Percentiles rank a stretch among this genome's conserved stretches.
Evolutionary conservation across 2,329 filamentous ascomycete species (phyloP).

Genomic region (Arthrobotrys musiformis): DNA sequence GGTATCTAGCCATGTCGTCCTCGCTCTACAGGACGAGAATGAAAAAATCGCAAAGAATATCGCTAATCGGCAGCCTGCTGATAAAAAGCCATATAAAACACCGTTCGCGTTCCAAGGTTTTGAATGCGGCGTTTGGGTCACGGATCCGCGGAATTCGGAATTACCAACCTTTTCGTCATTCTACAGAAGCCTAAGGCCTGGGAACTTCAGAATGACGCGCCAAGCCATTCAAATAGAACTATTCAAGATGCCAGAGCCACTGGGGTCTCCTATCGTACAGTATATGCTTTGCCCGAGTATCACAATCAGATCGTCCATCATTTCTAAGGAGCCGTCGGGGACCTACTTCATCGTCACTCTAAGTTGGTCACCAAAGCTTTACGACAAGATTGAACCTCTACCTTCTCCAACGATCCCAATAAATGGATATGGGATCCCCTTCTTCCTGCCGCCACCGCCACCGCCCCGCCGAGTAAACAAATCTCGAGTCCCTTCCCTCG

Average conservation of each 20-base stretch:
- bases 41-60: background rate
- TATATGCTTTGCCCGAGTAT: slow-evolving; percentile 32
- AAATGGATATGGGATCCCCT: background rate
- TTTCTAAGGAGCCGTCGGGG: background rate
- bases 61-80: background rate
- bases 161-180: slow-evolving; percentile 35
- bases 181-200: background rate
- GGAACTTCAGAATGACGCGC: slow-evolving; percentile 31
- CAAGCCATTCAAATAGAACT: slow-evolving; percentile 34
- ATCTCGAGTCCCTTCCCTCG: slow-evolving; percentile 60
- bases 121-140: slow-evolving; percentile 46
- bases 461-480: background rate
- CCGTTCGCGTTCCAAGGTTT: slow-evolving; percentile 18
- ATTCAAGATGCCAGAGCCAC: background rate
- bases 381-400: background rate
- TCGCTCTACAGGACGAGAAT: slow-evolving; percentile 24
- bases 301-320: slow-evolving; percentile 9
- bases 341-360: slow-evolving; percentile 33
- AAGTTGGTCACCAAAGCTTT: slow-evolving; percentile 42
- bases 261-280: background rate
- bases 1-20: slow-evolving; percentile 5
- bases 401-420: background rate
- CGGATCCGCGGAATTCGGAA: slow-evolving; percentile 29
- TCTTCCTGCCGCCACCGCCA: background rate
- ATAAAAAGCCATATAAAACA: slow-evolving; percentile 20